Evolutionary conservation across 192 early-diverging fungal genomes (phyloP).

Genomic region (Coemansia sp.): DNA sequence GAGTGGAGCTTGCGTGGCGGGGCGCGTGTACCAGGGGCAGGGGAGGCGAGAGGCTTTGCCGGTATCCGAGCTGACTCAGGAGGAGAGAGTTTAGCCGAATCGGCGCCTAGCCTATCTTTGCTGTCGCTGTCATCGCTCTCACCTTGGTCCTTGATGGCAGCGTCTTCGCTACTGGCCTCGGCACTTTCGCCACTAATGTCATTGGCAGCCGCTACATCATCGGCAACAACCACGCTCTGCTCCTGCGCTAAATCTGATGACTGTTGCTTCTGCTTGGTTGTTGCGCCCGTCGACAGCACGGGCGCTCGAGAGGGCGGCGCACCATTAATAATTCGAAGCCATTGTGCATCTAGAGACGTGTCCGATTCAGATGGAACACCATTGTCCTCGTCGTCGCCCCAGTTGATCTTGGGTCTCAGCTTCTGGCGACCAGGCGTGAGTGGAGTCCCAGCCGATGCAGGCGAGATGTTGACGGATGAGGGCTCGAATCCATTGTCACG

Average conservation of each 20-base stretch:
- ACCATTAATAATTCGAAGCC: conserved; percentile 44
- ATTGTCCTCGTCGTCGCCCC: conserved; percentile 38
- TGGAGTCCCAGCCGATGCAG: conserved; percentile 3
- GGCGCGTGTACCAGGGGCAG: conserved; percentile 6
- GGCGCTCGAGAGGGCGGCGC: conserved; percentile 28
- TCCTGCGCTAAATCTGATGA: background rate
- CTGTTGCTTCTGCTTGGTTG: background rate
- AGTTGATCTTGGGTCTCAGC: conserved; percentile 23
- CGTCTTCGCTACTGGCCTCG: background rate
- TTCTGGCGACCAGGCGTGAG: conserved; percentile 28
- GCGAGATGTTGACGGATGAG: conserved; percentile 16
- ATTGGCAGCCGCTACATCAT: background rate
- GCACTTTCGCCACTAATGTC: background rate
- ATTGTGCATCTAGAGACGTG: conserved; percentile 39
- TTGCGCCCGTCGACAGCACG: background rate
- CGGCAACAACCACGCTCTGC: background rate
- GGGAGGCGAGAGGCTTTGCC: background rate
- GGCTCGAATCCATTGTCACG: conserved; percentile 6
- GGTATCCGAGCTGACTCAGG: too few relatives aligned
- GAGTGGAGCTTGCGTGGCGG: conserved; percentile 22
- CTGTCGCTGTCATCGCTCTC: background rate
- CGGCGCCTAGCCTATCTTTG: too few relatives aligned
- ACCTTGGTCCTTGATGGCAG: background rate
- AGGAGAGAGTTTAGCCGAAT: too few relatives aligned
- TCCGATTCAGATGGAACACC: conserved; percentile 18